Evolutionary conservation across 805 yeast species (phyloP), one percentile per base, ranked within the genome.

Genomic region (Saccharomycopsis microspora): DNA sequence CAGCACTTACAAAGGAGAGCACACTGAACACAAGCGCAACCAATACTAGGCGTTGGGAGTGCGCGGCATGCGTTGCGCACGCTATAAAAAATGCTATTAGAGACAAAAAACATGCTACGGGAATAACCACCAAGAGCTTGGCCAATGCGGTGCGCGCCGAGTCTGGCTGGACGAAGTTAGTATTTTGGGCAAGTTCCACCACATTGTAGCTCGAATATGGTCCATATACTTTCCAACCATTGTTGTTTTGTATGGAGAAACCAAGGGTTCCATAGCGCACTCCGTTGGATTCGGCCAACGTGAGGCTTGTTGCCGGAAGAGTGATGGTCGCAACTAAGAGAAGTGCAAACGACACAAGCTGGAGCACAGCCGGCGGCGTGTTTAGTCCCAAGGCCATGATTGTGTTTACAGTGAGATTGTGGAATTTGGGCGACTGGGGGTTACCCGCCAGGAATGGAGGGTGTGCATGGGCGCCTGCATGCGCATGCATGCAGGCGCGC

Each of bases 71-170:
- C 31, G 70, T 60, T 3, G 68, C 47, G 4, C 68, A 38, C 6
- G 67, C 66, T 32, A 70, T 55, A 3, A 73, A 5, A 31, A 70
- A 55, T 1, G 76, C 60, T 8, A 76, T 42, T 39, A 83, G 69
- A 8, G 77, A 75, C 41, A 84, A 56, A 4, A 82, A 85, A 8
- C 80, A 79, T 28, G 88, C 80, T 32, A 83, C 67, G 1, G 93
- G 93, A 8, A 74, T 68, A 33, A 80, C 66, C 32, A 85, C 69
- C 42, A 84, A 64, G 28, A 76, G 66, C 51, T 75, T 69, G 2
- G 77, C 75, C 45, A 85, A 62, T 1, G 69, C 66, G 48, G 71
- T 67, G 58, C 90, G 68, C 1, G 76, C 69, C 35, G 52, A 51
- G 8, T 56, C 50, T 39, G 64, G 63, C 64, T 80, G 62, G 19